phyloP scores from a whole-genome alignment of 2,329 filamentous ascomycete species.

The Trichophyton schoenleinii region DNA sequence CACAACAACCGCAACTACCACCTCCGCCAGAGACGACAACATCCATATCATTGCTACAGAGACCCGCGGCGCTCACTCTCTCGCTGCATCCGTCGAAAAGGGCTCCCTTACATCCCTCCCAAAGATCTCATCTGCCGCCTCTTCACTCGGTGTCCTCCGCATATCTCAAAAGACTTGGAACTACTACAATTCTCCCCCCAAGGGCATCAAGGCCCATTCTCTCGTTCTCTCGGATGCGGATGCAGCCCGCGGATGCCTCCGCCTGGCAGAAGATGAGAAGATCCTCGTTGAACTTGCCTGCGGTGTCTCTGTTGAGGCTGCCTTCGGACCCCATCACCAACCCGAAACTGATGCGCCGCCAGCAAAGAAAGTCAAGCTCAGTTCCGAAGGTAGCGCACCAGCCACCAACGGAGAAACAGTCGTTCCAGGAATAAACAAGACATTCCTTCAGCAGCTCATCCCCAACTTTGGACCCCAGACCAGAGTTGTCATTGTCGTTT shows the following conservation, averaged over 20 bases:
- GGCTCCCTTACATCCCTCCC: slow-evolving; percentile 48
- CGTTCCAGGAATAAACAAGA: neutral
- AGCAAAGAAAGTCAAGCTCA: slow-evolving; percentile 5
- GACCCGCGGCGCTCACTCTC: slow-evolving; percentile 59
- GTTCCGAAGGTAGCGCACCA: neutral
- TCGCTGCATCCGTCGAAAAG: slow-evolving; percentile 47
- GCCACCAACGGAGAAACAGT: slow-evolving; percentile 2
- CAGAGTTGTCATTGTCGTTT: slow-evolving; percentile 74
- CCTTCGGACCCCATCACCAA: slow-evolving; percentile 20
- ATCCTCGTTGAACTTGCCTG: slow-evolving; percentile 75
- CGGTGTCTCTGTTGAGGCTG: slow-evolving; percentile 58
- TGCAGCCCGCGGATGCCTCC: slow-evolving; percentile 63
- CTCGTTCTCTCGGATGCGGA: slow-evolving; percentile 61
- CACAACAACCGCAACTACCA: slow-evolving; percentile 14
- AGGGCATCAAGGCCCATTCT: slow-evolving; percentile 42
- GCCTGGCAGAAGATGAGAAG: slow-evolving; percentile 69
- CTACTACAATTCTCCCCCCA: slow-evolving; percentile 41
- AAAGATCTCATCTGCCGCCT: slow-evolving; percentile 63
- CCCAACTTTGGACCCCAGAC: slow-evolving; percentile 51
- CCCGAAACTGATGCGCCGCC: slow-evolving; percentile 7
- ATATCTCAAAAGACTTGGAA: slow-evolving; percentile 57
- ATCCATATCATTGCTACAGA: slow-evolving; percentile 58
- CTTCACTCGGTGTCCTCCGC: slow-evolving; percentile 58
- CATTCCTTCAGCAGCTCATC: slow-evolving; percentile 45
- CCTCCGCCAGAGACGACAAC: slow-evolving; percentile 18